phyloP scores from a whole-genome alignment of 306 rosid species.

The Biancaea sappan region DNA sequence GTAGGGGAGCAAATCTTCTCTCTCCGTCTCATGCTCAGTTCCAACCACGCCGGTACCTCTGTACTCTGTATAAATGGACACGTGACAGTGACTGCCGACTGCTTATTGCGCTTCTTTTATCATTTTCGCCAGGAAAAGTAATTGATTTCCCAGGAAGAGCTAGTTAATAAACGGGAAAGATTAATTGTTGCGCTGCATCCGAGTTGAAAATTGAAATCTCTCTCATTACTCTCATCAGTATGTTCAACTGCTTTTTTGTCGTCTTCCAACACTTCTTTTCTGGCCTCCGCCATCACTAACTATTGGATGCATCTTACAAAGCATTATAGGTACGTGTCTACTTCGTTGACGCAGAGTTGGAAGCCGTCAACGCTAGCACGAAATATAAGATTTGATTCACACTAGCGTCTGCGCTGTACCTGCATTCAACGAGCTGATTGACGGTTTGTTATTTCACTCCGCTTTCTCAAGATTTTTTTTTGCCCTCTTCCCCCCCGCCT shows the following conservation, averaged over 20 bases:
- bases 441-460: constrained; percentile 13
- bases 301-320: not conserved
- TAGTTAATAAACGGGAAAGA: not conserved
- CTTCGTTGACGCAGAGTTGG: not conserved
- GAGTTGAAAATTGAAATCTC: not conserved
- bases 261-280: not conserved
- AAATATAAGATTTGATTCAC: not conserved
- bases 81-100: too few species aligned
- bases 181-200: not conserved
- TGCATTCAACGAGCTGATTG: not conserved
- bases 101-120: too few species aligned
- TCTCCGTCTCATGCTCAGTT: too few species aligned
- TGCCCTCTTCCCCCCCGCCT: not conserved
- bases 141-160: too few species aligned
- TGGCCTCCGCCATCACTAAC: not conserved
- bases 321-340: not conserved
- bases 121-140: too few species aligned
- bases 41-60: too few species aligned
- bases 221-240: not conserved
- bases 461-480: not conserved
- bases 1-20: too few species aligned
- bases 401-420: not conserved
- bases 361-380: not conserved
- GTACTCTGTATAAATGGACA: too few species aligned
- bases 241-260: constrained; percentile 5